phyloP scores from a whole-genome alignment of 257 asterid species.

The Handroanthus guayacan region DNA sequence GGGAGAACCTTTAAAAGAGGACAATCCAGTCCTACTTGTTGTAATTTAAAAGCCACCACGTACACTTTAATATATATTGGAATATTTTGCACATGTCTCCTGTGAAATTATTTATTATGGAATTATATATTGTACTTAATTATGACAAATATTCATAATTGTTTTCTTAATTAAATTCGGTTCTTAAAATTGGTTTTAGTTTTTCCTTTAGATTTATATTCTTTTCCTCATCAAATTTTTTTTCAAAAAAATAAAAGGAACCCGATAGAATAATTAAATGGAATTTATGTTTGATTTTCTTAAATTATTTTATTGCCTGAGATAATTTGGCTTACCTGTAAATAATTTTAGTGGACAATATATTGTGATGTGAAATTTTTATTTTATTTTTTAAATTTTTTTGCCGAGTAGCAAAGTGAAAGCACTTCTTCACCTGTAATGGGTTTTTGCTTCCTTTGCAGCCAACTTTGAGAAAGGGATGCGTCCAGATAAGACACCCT shows the following conservation, averaged over 20 bases:
- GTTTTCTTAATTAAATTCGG: no score
- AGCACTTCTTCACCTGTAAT: slow-evolving; percentile 28
- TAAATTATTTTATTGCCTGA: neutral
- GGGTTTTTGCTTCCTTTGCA: slow-evolving; percentile 32
- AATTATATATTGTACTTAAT: neutral
- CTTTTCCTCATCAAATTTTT: no score
- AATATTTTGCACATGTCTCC: slow-evolving; percentile 36
- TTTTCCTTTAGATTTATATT: no score
- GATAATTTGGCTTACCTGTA: neutral
- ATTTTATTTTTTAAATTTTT: neutral
- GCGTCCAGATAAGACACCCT: neutral
- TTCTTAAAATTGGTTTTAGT: no score
- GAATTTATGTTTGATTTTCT: no score
- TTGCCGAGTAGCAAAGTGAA: slow-evolving; percentile 12
- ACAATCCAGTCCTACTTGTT: neutral
- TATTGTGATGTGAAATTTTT: neutral
- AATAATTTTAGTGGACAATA: neutral
- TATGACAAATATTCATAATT: no score
- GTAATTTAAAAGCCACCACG: slow-evolving; percentile 32
- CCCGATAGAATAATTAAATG: no score
- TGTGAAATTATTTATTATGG: neutral
- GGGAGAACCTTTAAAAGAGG: neutral
- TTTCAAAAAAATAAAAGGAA: no score
- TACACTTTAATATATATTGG: slow-evolving; percentile 20
- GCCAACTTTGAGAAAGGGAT: slow-evolving; percentile 35